Evolutionary conservation across 1,139 yeast species (phyloP), one percentile per base, ranked within the genome.

Genomic region (Blastobotrys proliferans): DNA sequence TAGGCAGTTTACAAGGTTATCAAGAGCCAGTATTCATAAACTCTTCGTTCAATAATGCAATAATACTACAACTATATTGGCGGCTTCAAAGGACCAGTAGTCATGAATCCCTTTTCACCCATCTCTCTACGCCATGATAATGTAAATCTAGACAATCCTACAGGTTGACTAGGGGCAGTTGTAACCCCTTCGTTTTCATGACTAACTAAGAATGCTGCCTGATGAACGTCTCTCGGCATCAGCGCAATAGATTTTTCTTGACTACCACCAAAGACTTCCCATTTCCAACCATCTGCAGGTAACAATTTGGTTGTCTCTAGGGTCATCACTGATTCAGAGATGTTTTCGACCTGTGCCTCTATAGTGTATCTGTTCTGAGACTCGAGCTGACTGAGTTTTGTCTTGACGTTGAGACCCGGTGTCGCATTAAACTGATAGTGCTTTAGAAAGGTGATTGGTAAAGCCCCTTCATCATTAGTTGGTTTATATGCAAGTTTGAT

Each of bases 61-160:
- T n/a, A n/a, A n/a, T n/a, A n/a, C n/a, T n/a, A n/a, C n/a, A n/a
- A n/a, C n/a, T n/a, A n/a, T n/a, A n/a, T n/a, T n/a, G n/a, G 35
- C 29, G 28, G 29, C 35, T 47, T 50, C 17, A 50, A 34, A 10
- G 52, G 41, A 1, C 55, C 57, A 1, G 66, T 60, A 6, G 62
- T 60, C 41, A 62, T 51, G 60, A 65, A 62, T 1, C 69, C 69
- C 43, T 55, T 51, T 37, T 61, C 62, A 2, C 69, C 69, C 38
- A 64, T 44, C 38, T 63, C 66, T 18, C 68, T 53, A 1, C 67
- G 51, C 69, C 69, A 65, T 26, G 60, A 56, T 10, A 64, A 48
- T 3, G 56, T 53, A 30, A 64, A 48, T 37, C 52, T 51, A 27
- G 54, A 51, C 32, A 50, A 41, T 11, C 56, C 52, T 6, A 45